Conservation (phyloP, 2,329 filamentous ascomycete species). For the Xylariaceae sp. region DNA sequence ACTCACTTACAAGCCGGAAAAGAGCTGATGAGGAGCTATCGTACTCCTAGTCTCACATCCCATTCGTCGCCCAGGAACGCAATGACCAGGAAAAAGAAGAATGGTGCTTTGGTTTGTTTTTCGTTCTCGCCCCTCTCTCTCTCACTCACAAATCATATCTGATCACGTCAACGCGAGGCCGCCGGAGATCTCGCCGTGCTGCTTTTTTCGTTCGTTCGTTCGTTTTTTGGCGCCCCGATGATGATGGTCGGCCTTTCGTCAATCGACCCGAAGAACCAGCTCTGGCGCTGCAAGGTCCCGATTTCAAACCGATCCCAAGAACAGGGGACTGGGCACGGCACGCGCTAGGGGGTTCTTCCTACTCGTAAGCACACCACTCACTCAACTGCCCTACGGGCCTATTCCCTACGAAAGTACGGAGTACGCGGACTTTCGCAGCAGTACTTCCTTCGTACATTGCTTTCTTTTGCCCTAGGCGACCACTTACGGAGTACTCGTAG, state of each 20-base stretch:
- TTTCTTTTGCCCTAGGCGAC: too few relatives aligned
- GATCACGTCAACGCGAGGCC: neutral
- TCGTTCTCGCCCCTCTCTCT: too few relatives aligned
- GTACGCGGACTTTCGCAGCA: too few relatives aligned
- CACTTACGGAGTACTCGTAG: neutral
- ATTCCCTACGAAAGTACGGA: too few relatives aligned
- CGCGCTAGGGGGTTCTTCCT: neutral
- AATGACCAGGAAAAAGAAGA: neutral
- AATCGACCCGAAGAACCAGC: constrained; percentile 3
- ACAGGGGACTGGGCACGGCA: constrained; percentile 1
- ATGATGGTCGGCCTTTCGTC: neutral
- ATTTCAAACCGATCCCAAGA: constrained; percentile 11
- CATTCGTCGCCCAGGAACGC: neutral
- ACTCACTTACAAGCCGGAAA: neutral
- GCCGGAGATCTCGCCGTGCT: neutral
- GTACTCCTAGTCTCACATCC: neutral
- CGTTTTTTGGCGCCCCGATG: too few relatives aligned
- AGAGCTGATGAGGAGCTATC: neutral
- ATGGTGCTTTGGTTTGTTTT: too few relatives aligned
- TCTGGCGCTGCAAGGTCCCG: constrained; percentile 16
- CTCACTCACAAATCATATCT: neutral
- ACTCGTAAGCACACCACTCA: neutral
- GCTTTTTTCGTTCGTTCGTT: neutral
- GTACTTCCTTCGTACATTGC: too few relatives aligned
- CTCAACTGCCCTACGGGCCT: neutral